Percentiles rank a stretch among this genome's conserved stretches.
Evolutionary conservation across 2,329 filamentous ascomycete genomes (phyloP).

Genomic region (Beauveria scarabaeidicola): DNA sequence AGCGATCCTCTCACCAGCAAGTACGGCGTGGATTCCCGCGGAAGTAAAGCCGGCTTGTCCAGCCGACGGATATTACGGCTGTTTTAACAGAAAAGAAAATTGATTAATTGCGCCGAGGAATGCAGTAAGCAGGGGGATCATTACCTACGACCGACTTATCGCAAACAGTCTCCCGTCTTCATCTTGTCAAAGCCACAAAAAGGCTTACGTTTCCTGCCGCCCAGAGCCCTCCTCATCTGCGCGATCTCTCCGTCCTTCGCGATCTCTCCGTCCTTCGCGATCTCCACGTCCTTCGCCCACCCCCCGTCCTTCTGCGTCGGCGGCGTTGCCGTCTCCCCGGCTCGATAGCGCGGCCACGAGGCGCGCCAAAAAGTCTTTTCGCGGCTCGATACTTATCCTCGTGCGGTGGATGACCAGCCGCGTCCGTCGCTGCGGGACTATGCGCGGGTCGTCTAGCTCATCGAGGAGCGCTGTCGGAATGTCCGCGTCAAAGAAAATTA

Average conservation of each 20-base stretch:
- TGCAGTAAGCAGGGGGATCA: neutral
- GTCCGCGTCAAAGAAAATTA: no score
- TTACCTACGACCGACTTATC: neutral
- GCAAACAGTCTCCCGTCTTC: neutral
- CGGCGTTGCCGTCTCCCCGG: neutral
- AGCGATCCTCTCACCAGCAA: neutral
- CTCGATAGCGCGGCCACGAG: neutral
- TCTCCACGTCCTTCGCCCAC: constrained; percentile 14
- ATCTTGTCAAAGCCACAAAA: neutral
- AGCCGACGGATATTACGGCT: no score
- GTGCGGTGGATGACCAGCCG: neutral
- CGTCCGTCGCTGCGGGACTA: neutral
- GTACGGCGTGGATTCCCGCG: neutral
- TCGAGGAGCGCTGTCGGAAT: neutral
- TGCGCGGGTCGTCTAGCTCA: neutral
- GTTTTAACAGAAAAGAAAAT: no score
- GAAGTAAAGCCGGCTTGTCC: no score
- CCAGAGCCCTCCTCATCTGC: neutral
- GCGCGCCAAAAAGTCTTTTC: neutral
- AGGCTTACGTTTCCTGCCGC: neutral
- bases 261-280: no score
- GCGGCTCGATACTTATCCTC: neutral
- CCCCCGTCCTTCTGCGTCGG: neutral
- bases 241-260: neutral
- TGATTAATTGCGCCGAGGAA: no score